Conservation (phyloP, 2,329 filamentous ascomycete genomes). For the Colletotrichum sp. region DNA sequence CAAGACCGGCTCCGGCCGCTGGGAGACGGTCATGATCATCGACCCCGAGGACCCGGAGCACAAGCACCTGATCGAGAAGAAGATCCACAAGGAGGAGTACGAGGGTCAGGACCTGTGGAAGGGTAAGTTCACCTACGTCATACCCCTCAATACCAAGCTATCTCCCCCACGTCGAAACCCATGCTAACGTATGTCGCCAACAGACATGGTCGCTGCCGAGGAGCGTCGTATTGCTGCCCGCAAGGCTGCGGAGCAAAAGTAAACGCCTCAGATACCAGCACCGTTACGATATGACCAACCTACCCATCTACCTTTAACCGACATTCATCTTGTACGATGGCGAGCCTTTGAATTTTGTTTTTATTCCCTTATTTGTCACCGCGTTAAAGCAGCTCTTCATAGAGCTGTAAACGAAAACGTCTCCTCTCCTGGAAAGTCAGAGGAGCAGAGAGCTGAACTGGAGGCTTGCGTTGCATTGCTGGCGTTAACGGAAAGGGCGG, state of each 20-base stretch:
- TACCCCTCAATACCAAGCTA: neutral
- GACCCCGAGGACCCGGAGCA: conserved; percentile 85
- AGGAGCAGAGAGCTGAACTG: neutral
- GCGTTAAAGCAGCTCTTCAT: too few species aligned
- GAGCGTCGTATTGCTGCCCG: conserved; percentile 63
- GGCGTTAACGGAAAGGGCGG: neutral
- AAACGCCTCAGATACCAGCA: neutral
- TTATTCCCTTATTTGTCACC: neutral
- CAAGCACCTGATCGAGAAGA: conserved; percentile 85
- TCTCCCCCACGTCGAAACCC: neutral
- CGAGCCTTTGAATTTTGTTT: neutral
- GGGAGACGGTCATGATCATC: conserved; percentile 83
- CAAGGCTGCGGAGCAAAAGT: conserved; percentile 23
- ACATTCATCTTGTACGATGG: neutral
- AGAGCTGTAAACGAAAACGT: neutral
- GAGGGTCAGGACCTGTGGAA: conserved; percentile 93
- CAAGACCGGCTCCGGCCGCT: conserved; percentile 75
- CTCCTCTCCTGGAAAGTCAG: neutral
- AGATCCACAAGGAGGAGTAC: conserved; percentile 85
- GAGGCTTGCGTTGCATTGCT: conserved; percentile 3
- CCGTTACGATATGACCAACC: neutral
- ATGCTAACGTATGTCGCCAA: conserved; percentile 22
- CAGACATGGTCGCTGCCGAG: conserved; percentile 84
- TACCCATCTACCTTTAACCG: neutral
- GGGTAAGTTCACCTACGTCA: conserved; percentile 54